phyloP scores from a whole-genome alignment of 2,329 filamentous ascomycete species.

The Aspergillus luchuensis region DNA sequence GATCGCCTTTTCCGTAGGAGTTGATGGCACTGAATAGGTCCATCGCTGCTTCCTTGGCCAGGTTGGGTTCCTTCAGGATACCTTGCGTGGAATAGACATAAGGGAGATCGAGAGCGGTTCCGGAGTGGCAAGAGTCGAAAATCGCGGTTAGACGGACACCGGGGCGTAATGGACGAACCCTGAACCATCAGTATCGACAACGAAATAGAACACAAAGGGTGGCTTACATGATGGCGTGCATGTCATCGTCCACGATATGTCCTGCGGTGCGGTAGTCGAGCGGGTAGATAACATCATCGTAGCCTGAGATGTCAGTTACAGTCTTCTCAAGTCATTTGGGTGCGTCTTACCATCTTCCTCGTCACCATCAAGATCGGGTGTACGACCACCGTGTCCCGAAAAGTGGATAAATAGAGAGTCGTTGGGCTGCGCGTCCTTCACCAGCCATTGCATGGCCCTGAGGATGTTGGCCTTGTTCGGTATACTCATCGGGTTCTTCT shows the following conservation, averaged over 20 bases:
- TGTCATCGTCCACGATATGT: constrained; percentile 76
- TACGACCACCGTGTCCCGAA: constrained; percentile 79
- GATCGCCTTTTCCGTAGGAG: constrained; percentile 78
- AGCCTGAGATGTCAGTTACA: constrained; percentile 43
- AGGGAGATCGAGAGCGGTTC: constrained; percentile 67
- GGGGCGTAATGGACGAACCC: constrained; percentile 72
- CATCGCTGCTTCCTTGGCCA: constrained; percentile 67
- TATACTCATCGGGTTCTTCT: constrained; percentile 95
- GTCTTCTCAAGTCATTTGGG: neutral
- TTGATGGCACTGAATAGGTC: constrained; percentile 66
- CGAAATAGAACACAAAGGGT: neutral
- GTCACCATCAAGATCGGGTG: constrained; percentile 71
- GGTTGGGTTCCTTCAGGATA: constrained; percentile 67
- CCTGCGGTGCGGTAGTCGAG: constrained; percentile 70
- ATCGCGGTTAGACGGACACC: constrained; percentile 79
- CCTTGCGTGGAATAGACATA: constrained; percentile 68
- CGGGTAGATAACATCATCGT: constrained; percentile 77
- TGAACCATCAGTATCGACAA: constrained; percentile 6
- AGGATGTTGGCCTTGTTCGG: constrained; percentile 94
- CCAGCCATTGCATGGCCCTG: constrained; percentile 97
- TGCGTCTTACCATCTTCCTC: constrained; percentile 63
- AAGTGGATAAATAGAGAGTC: constrained; percentile 98
- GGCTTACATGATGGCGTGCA: constrained; percentile 66
- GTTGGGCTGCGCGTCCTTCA: constrained; percentile 87
- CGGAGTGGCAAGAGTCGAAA: constrained; percentile 69